Base-by-base conservation (phyloP, 1,139 yeast species). In the Debaryomycetaceae sp. region DNA sequence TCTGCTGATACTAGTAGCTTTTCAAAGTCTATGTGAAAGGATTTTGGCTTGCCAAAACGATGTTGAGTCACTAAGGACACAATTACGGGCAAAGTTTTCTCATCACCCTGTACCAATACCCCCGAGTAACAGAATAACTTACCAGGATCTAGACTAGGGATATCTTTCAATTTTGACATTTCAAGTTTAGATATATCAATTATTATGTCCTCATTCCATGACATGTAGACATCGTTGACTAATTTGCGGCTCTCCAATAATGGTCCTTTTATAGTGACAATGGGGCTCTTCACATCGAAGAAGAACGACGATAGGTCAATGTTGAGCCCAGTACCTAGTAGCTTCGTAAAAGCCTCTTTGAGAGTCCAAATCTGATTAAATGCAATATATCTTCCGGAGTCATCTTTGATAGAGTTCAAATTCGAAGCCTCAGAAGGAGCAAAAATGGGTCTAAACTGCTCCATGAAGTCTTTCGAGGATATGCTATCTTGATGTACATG, bases 331-430 rank as follows among this genome's bases (percentile, higher is more conserved):
- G 70, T 59, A 0, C 92, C 92, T 5, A 74, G 48, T 18, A 70
- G 70, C 50, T 84, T 85, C 3, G 83, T 73, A 48, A 78, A 83
- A 28, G 86, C 77, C 53, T 85, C 94, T 52, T 85, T 85, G 40
- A 84, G 55, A 0, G 92, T 83, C 94, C 92, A 85, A 28, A 75
- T 66, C 38, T 77, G 79, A 26, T 81, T 77, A 53, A 74, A 79
- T 3, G 53, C 34, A 11, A 47, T 38, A 47, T 70, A 70, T 34
- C 63, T 39, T 2, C 41, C 17, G 1, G 43, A 35, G 2, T 42
- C 9, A 31, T 56, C 56, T 0, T 35, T 34, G 3, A 56, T 42
- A 1, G 9, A 29, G 9, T 43, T 40, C 17, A 82, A 46, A 15
- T 60, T 52, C 2, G 39, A 41, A 7, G 55, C 51, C 52, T 83